Percentiles rank a stretch among this genome's conserved stretches.
These are phyloP conservation scores for Tephrocybe sp. DNA, from an alignment of 768 basidiomycete genomes.

Conservation along the genomic window DNA sequence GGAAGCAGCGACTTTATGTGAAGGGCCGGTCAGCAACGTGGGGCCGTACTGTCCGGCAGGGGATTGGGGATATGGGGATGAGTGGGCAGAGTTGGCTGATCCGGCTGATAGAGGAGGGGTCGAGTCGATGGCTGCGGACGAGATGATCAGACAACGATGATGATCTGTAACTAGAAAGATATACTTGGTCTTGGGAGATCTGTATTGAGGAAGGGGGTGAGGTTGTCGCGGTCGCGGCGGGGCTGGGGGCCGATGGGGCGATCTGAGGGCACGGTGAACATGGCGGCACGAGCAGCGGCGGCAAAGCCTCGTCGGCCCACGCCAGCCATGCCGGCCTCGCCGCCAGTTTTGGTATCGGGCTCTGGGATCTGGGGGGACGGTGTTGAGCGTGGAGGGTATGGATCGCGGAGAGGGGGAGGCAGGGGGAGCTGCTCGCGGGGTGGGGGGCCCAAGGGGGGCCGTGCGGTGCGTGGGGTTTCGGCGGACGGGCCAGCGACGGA, in stretches of 20 bases:
- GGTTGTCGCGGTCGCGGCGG: constrained; percentile 21
- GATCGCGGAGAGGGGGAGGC: background rate
- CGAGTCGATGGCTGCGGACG: constrained; percentile 28
- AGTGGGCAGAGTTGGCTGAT: constrained; percentile 45
- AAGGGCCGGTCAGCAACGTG: background rate
- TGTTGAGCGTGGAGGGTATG: background rate
- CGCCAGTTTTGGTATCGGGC: constrained; percentile 68
- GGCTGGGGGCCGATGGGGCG: constrained; percentile 18
- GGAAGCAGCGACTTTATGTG: constrained; percentile 5
- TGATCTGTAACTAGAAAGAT: constrained; percentile 16
- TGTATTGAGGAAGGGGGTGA: constrained; percentile 47
- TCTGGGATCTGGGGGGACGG: constrained; percentile 19
- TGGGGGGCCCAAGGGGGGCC: constrained; percentile 13
- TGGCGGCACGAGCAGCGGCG: constrained; percentile 61
- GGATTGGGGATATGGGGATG: constrained; percentile 41
- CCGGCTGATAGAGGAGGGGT: constrained; percentile 50
- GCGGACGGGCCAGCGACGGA: background rate
- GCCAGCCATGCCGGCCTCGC: constrained; percentile 87
- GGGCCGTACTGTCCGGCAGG: constrained; percentile 21
- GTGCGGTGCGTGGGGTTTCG: constrained; percentile 14
- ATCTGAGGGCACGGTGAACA: constrained; percentile 29
- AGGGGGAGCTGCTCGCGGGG: background rate
- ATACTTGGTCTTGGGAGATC: constrained; percentile 41
- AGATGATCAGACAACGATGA: background rate
- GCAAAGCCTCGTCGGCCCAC: constrained; percentile 86